These are phyloP conservation scores for Venturia effusa DNA, from an alignment of 2,329 filamentous ascomycete species.

Conservation along the genomic window DNA sequence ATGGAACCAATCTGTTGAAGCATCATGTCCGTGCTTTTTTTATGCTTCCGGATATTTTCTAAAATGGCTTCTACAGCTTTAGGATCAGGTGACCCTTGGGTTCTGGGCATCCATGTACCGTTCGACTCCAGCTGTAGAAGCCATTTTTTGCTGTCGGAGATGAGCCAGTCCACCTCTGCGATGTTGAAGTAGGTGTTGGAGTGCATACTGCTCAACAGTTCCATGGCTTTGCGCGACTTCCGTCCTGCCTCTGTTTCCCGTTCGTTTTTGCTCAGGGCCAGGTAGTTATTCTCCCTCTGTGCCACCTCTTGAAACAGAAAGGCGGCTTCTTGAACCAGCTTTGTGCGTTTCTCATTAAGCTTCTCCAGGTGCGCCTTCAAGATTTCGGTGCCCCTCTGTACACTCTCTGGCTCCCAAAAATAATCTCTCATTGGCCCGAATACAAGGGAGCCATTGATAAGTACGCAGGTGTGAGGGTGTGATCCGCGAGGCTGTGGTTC, in stretches of 20 bases:
- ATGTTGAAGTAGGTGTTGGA: background rate
- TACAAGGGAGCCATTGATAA: background rate
- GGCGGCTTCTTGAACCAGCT: background rate
- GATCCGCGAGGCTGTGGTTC: slow-evolving; percentile 3
- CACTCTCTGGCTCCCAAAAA: background rate
- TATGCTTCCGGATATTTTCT: background rate
- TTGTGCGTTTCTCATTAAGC: background rate
- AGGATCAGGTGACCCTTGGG: background rate
- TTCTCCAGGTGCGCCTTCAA: background rate
- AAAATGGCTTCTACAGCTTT: background rate
- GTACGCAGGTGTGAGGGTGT: slow-evolving; percentile 4
- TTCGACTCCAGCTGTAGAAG: slow-evolving; percentile 7
- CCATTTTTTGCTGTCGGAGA: slow-evolving; percentile 8
- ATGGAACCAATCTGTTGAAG: background rate
- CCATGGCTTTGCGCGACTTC: slow-evolving; percentile 2
- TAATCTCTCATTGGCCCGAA: slow-evolving; percentile 1
- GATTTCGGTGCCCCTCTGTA: background rate
- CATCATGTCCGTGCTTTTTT: background rate
- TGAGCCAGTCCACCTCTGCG: slow-evolving; percentile 7
- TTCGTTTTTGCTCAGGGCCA: background rate
- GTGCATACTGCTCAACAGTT: slow-evolving; percentile 10
- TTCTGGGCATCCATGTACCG: slow-evolving; percentile 8
- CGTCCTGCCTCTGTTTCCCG: background rate
- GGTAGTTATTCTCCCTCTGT: background rate
- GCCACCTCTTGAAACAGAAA: slow-evolving; percentile 5